Conservation (phyloP, 1,284 basidiomycete species). For the Grifola frondosa region DNA sequence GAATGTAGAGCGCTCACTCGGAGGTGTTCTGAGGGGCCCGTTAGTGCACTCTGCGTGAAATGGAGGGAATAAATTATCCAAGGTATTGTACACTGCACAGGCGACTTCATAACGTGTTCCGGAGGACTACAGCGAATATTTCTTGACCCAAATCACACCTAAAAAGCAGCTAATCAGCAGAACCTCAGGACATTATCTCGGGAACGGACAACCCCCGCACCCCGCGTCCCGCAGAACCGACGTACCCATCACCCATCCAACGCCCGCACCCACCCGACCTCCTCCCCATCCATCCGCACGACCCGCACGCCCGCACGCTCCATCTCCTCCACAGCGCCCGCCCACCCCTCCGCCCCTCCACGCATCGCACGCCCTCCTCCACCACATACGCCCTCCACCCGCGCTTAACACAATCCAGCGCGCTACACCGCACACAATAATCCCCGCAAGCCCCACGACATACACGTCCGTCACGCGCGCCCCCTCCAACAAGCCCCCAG, state of each 20-base stretch:
- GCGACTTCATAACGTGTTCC: too few species aligned
- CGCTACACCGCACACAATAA: conserved; percentile 52
- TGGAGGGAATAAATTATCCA: too few species aligned
- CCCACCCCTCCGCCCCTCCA: conserved; percentile 30
- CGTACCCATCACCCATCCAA: neutral
- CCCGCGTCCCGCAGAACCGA: too few species aligned
- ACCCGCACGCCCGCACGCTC: conserved; percentile 27
- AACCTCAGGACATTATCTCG: too few species aligned
- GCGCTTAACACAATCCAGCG: conserved; percentile 43
- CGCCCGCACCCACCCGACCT: conserved; percentile 22
- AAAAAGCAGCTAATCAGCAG: too few species aligned
- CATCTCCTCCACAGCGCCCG: conserved; percentile 21
- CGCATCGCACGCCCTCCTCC: conserved; percentile 35
- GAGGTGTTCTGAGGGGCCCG: too few species aligned
- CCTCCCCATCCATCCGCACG: conserved; percentile 24
- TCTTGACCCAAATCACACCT: too few species aligned
- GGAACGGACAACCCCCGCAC: too few species aligned
- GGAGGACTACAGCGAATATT: too few species aligned
- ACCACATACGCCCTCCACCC: conserved; percentile 42
- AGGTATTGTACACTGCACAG: too few species aligned
- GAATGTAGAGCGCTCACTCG: too few species aligned
- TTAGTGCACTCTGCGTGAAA: too few species aligned
- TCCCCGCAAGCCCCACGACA: conserved; percentile 63
- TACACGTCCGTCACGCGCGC: conserved; percentile 44
- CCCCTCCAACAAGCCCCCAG: conserved; percentile 36